phyloP scores from a whole-genome alignment of 1,284 basidiomycete species.

The Fomitopsis betulina region DNA sequence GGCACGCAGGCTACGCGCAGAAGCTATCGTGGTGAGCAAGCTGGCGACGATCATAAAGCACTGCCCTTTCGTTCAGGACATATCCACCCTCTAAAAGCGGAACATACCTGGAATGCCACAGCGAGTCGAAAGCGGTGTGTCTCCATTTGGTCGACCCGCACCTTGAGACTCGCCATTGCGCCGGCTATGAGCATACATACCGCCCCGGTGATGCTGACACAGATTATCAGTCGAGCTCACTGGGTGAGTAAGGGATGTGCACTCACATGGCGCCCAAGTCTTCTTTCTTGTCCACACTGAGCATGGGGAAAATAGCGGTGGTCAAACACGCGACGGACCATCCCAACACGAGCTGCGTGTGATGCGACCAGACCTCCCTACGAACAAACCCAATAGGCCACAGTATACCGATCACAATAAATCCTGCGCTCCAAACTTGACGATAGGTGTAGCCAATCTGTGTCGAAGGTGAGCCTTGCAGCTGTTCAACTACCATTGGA shows the following conservation, averaged over 20 bases:
- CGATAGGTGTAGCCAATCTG: slow-evolving; percentile 70
- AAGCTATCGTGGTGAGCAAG: slow-evolving; percentile 52
- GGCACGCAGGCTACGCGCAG: slow-evolving; percentile 54
- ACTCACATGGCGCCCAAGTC: slow-evolving; percentile 56
- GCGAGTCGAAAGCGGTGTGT: slow-evolving; percentile 18
- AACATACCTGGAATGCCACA: slow-evolving; percentile 1
- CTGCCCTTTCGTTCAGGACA: slow-evolving; percentile 12
- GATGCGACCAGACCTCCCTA: slow-evolving; percentile 22
- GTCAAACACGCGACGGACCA: slow-evolving; percentile 56
- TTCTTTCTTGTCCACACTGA: slow-evolving; percentile 75
- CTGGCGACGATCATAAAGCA: slow-evolving; percentile 40
- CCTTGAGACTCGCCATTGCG: slow-evolving; percentile 7
- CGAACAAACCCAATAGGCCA: slow-evolving; percentile 65
- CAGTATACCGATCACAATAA: slow-evolving; percentile 55
- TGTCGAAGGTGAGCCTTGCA: not conserved
- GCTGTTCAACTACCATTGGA: slow-evolving; percentile 9
- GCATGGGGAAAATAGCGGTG: slow-evolving; percentile 66
- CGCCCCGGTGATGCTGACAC: slow-evolving; percentile 19
- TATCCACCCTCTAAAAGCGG: not conserved
- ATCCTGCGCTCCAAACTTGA: slow-evolving; percentile 69
- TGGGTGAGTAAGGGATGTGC: not conserved
- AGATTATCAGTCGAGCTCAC: no score
- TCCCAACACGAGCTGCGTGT: slow-evolving; percentile 27
- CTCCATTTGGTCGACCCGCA: not conserved
- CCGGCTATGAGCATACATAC: slow-evolving; percentile 21